Base-by-base conservation (phyloP, 352 stramenopile genomes). In the Phytophthora kernoviae region DNA sequence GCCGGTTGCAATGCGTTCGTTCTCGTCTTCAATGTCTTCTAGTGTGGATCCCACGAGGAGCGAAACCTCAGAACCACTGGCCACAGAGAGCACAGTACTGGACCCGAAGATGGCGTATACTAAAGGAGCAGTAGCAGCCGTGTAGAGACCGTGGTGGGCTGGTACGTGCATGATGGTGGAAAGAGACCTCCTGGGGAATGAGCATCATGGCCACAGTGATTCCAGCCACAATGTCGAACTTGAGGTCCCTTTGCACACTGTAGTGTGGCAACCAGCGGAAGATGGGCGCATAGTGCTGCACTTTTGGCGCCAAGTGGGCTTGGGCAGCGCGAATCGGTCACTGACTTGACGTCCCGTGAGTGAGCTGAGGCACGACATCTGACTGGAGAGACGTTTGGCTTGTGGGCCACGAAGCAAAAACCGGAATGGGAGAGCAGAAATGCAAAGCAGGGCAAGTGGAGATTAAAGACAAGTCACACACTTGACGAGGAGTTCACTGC, bases 131-230 rank as follows among this genome's bases (percentile, higher is more conserved):
- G 92, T 73, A 10, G 78, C 77, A 0, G 86, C 86, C 15, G 75
- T 84, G 77, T 97, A 97, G 4, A 98, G 73, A 33, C 92, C 90
- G 71, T 95, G 94, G 41, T 96, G 70, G 0, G 86, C 68, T 2
- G 88, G 83, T 15, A 98, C 66, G 53, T 79, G 50, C 75, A 93
- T 93, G 30, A 97, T 74, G 42, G 87, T 91, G 24, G 87, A 86
- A 57, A 97, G 74, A 87, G 62, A 97, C 90, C 22, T 84, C 80
- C 55, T 96, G 86, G n/a, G 88, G 88, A 43, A 97, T 82, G 36
- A 90, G 73, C 87, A 97, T 96, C 66, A 96, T 83, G 50, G 79
- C 83, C 15, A 84, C 74, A 15, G 74, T 84, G 52, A 84, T 72
- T 4, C 70, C 74, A 0, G 74, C 75, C 5, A 79, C 51, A 30